Conservation (phyloP, 2,329 filamentous ascomycete genomes). For the Xylaria digitata region DNA sequence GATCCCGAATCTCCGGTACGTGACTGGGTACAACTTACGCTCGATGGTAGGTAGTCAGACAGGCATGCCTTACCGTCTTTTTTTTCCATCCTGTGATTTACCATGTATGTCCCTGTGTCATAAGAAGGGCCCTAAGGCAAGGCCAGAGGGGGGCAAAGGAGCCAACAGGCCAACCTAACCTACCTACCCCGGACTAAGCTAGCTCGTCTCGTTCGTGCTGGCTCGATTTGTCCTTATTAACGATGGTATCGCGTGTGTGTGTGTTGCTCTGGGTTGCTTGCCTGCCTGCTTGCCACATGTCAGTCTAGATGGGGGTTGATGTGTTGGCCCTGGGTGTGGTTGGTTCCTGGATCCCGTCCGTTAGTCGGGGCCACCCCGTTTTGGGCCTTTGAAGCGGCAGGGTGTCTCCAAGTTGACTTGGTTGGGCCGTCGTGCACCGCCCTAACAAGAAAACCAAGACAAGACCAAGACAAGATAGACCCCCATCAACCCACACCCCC, state of each 20-base stretch:
- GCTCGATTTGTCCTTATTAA: slow-evolving; percentile 35
- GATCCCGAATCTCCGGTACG: slow-evolving; percentile 39
- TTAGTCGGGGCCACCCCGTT: slow-evolving; percentile 38
- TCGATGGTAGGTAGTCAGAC: slow-evolving; percentile 1
- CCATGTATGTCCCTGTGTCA: slow-evolving; percentile 30
- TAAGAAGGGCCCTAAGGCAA: slow-evolving; percentile 20
- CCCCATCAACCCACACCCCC: slow-evolving; percentile 30
- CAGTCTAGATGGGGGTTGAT: slow-evolving; percentile 47
- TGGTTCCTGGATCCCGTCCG: slow-evolving; percentile 40
- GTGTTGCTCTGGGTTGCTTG: slow-evolving; percentile 39
- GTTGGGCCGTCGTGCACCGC: slow-evolving; percentile 49
- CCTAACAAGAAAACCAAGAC: slow-evolving; percentile 31
- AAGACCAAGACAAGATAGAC: slow-evolving; percentile 3
- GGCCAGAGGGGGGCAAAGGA: slow-evolving; percentile 12
- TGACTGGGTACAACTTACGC: slow-evolving; percentile 19
- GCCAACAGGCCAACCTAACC: slow-evolving; percentile 16
- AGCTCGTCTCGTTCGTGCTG: slow-evolving; percentile 27
- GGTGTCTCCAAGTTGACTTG: slow-evolving; percentile 37
- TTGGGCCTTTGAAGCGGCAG: slow-evolving; percentile 45
- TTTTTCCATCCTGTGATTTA: slow-evolving; percentile 35
- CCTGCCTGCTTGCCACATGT: slow-evolving; percentile 52
- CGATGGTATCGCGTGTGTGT: slow-evolving; percentile 27
- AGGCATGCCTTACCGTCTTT: slow-evolving; percentile 37
- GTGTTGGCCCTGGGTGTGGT: slow-evolving; percentile 45
- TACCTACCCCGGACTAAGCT: slow-evolving; percentile 30